phyloP scores from a whole-genome alignment of 2,329 filamentous ascomycete species.

The Dryadomyces quercivorus region DNA sequence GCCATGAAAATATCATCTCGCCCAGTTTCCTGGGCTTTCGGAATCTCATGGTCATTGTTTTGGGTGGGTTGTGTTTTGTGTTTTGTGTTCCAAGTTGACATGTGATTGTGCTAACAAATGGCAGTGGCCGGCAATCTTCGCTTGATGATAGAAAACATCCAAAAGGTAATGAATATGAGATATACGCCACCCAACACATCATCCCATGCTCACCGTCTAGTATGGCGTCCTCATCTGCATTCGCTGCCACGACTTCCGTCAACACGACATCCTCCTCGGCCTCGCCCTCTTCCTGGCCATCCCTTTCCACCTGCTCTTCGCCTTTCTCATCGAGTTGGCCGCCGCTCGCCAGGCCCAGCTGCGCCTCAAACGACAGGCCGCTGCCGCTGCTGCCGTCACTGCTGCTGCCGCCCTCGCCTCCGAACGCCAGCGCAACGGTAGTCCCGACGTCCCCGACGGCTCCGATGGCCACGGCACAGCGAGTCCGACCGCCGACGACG shows the following conservation, averaged over 20 bases:
- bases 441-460: no score
- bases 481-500: constrained; percentile 47
- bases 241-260: constrained; percentile 75
- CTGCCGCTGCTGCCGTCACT: no score
- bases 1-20: constrained; percentile 60
- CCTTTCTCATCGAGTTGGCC: constrained; percentile 76
- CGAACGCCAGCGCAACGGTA: no score
- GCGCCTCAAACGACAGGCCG: constrained; percentile 38
- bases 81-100: constrained; percentile 1
- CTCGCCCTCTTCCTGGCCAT: constrained; percentile 73
- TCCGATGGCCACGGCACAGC: constrained; percentile 29
- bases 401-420: no score
- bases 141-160: constrained; percentile 91
- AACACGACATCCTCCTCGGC: constrained; percentile 64
- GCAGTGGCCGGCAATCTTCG: constrained; percentile 84
- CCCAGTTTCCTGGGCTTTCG: constrained; percentile 89
- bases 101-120: neutral
- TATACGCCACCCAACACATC: neutral
- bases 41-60: constrained; percentile 89
- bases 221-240: constrained; percentile 94
- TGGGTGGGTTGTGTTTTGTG: constrained; percentile 51
- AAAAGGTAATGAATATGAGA: constrained; percentile 52
- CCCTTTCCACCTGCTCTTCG: constrained; percentile 80
- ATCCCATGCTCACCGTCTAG: constrained; percentile 32
- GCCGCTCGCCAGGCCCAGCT: constrained; percentile 69